These are phyloP conservation scores for Pseudopyricularia cyperi DNA, from an alignment of 2,329 filamentous ascomycete species.

Conservation along the genomic window DNA sequence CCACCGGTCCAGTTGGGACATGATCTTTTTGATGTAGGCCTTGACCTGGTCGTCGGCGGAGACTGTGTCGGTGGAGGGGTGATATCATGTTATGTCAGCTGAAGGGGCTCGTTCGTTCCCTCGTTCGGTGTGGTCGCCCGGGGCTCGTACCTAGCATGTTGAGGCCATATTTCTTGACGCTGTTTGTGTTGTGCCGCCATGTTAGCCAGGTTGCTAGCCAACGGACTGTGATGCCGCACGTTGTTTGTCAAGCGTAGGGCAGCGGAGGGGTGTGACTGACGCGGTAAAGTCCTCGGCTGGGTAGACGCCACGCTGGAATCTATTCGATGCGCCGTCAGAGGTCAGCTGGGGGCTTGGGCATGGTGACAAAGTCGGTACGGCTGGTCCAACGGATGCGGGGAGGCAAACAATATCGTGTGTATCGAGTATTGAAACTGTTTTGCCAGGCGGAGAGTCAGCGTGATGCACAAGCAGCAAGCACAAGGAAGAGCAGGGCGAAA, in stretches of 20 bases:
- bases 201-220: not conserved
- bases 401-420: conserved; percentile 75
- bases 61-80: conserved; percentile 34
- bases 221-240: too few relatives aligned
- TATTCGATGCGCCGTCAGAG: conserved; percentile 18
- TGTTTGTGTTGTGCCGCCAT: not conserved
- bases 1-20: conserved; percentile 95
- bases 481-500: too few relatives aligned
- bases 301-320: conserved; percentile 76
- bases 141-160: conserved; percentile 71
- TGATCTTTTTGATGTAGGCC: conserved; percentile 98
- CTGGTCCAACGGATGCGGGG: not conserved
- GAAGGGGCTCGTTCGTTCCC: not conserved
- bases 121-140: not conserved
- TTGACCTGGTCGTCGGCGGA: conserved; percentile 97
- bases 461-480: too few relatives aligned
- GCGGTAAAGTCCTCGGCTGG: conserved; percentile 94
- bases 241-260: not conserved
- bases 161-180: conserved; percentile 96
- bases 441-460: not conserved
- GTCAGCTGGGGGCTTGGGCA: conserved; percentile 3
- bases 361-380: not conserved
- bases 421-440: conserved; percentile 89
- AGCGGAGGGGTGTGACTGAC: not conserved
- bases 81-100: not conserved